These are phyloP conservation scores for Leucosporidium yakuticum DNA, from an alignment of 768 basidiomycete species.

Conservation along the genomic window DNA sequence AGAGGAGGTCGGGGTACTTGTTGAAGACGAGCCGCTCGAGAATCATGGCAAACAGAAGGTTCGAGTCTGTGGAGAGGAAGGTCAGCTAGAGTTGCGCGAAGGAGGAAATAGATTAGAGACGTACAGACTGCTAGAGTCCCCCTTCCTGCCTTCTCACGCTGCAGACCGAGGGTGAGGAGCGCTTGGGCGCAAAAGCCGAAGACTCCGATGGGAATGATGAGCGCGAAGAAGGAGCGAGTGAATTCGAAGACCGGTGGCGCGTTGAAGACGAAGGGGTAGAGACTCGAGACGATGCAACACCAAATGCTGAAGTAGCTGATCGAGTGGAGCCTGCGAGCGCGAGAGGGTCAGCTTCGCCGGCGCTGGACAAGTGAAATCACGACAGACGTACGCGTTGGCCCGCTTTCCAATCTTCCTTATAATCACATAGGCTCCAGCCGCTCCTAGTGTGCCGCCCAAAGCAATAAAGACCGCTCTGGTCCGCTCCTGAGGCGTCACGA, in stretches of 20 bases:
- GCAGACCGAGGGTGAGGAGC: constrained; percentile 58
- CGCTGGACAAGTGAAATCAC: neutral
- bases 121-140: constrained; percentile 57
- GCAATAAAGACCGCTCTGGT: constrained; percentile 48
- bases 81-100: neutral
- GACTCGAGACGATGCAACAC: constrained; percentile 44
- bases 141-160: constrained; percentile 60
- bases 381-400: constrained; percentile 52
- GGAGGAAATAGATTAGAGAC: constrained; percentile 6
- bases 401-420: constrained; percentile 67
- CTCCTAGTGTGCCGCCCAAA: constrained; percentile 60
- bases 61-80: constrained; percentile 5
- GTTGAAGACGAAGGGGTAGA: constrained; percentile 34
- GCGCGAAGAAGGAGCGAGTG: constrained; percentile 21
- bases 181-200: constrained; percentile 49
- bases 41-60: constrained; percentile 47
- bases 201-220: constrained; percentile 41
- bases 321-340: constrained; percentile 51
- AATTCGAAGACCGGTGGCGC: constrained; percentile 39
- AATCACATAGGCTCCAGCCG: constrained; percentile 57
- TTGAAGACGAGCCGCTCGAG: constrained; percentile 64
- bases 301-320: constrained; percentile 61
- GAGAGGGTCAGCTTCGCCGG: no score
- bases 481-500: constrained; percentile 17
- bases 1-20: constrained; percentile 55